Percentiles rank a stretch among this genome's conserved stretches.
phyloP scores from a whole-genome alignment of 2,329 filamentous ascomycete genomes.

The Lachnellula suecica region DNA sequence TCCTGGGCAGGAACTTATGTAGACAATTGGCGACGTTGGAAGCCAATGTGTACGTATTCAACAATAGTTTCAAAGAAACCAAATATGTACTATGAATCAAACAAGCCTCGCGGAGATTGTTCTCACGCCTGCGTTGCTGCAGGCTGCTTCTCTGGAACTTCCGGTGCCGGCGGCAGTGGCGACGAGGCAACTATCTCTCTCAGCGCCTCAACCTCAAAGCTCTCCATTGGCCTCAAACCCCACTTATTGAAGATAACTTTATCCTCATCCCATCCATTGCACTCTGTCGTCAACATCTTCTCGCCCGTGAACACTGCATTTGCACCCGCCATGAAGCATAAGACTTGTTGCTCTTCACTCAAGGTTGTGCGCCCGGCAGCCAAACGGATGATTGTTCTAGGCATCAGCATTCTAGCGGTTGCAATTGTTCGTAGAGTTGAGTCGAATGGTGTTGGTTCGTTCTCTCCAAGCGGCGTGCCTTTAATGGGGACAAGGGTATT shows the following conservation, averaged over 20 bases:
- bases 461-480: conserved; percentile 80
- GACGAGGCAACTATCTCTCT: conserved; percentile 19
- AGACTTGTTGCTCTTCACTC: conserved; percentile 82
- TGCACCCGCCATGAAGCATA: conserved; percentile 88
- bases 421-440: conserved; percentile 80
- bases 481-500: conserved; percentile 90
- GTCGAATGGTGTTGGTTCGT: conserved; percentile 71
- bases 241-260: conserved; percentile 79
- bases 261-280: conserved; percentile 89
- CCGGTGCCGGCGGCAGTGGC: conserved; percentile 4
- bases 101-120: background rate
- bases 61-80: background rate
- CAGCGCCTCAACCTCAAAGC: conserved; percentile 31
- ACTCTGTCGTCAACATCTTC: conserved; percentile 93
- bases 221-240: conserved; percentile 76
- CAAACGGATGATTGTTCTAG: conserved; percentile 80
- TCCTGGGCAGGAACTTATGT: too few relatives aligned
- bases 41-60: background rate
- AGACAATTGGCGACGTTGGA: too few relatives aligned
- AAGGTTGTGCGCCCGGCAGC: conserved; percentile 83
- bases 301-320: conserved; percentile 96
- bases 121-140: background rate
- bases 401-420: conserved; percentile 80
- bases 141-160: conserved; percentile 5
- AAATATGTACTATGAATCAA: background rate